Evolutionary conservation across 2,329 filamentous ascomycete genomes (phyloP), one percentile per base, ranked within the genome.

Genomic region (Fusarium penzigii): DNA sequence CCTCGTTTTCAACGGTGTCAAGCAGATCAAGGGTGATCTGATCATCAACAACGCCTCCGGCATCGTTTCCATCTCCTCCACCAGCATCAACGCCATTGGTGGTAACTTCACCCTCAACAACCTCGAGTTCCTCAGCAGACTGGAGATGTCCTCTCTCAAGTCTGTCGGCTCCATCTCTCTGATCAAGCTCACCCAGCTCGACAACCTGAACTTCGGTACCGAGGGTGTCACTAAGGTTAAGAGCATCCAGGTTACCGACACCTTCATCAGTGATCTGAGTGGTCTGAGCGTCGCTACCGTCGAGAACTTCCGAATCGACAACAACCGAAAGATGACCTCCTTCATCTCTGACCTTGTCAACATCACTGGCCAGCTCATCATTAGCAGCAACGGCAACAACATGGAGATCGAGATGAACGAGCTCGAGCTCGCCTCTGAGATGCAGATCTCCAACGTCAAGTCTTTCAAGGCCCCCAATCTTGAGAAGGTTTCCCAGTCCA

Each of bases 241-340:
- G 59, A 81, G 76, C 58, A 82, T 99, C 63, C 75, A 77, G 63
- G 92, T 99, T 70, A 83, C 85, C 74, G 94, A 99, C 79, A 99
- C 94, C 46, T 85, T 87, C 73, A 83, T 99, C 64, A 82, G 78
- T 70, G 85, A 82, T 61, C 83, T 99, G 54, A 80, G 87, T 61
- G 92, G 91, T 68, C 89, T 99, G 71, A 88, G 91, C 70, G 80
- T 97, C 59, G 74, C 84, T 58, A 80, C 81, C n/a, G 86, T 91
- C 49, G 81, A 83, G 51, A 80, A 77, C 61, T 83, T 99, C 70
- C 79, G 89, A 72, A 88, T 99, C 75, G 88, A 90, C 82, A 96
- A 96, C 86, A 97, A 97, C 85, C 78, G 77, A 56, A 87, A 88
- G 69, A 81, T 99, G 64, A 84, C 82, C 69, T 79, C 78, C 56